Conservation (phyloP, 176 grass and related monocot species). For the Raddia distichophylla region DNA sequence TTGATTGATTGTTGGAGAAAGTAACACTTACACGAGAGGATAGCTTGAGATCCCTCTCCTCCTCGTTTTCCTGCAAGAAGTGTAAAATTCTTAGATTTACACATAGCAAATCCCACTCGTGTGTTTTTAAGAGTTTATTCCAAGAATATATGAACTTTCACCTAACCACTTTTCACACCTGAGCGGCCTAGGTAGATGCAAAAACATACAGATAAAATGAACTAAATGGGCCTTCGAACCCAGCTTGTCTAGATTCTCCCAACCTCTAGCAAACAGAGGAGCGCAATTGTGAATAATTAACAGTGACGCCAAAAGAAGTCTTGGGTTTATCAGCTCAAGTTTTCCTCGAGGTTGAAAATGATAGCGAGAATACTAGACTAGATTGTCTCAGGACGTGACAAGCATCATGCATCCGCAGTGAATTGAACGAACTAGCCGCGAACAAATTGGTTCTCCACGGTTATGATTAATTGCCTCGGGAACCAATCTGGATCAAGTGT, state of each 20-base stretch:
- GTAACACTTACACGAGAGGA: slow-evolving; percentile 66
- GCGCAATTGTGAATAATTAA: background rate
- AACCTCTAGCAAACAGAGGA: slow-evolving; percentile 4
- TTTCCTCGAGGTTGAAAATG: background rate
- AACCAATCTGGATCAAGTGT: background rate
- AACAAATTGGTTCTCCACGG: background rate
- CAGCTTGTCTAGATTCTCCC: background rate
- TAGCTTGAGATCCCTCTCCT: slow-evolving; percentile 55
- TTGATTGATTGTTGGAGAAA: background rate
- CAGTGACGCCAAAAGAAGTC: background rate
- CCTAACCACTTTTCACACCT: no score
- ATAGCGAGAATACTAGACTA: background rate
- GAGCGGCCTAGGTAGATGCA: background rate
- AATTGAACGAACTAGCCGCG: background rate
- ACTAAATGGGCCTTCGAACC: background rate
- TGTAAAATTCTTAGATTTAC: slow-evolving; percentile 20
- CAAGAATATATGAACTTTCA: no score
- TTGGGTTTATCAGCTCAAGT: background rate
- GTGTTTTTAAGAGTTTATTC: no score
- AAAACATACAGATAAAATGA: background rate
- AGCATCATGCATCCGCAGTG: background rate
- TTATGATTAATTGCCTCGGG: background rate
- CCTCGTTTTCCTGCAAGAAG: slow-evolving; percentile 54
- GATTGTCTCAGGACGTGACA: slow-evolving; percentile 20
- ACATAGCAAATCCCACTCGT: no score